Conservation (phyloP, 331 rosid species). For the Quercus phellos region DNA sequence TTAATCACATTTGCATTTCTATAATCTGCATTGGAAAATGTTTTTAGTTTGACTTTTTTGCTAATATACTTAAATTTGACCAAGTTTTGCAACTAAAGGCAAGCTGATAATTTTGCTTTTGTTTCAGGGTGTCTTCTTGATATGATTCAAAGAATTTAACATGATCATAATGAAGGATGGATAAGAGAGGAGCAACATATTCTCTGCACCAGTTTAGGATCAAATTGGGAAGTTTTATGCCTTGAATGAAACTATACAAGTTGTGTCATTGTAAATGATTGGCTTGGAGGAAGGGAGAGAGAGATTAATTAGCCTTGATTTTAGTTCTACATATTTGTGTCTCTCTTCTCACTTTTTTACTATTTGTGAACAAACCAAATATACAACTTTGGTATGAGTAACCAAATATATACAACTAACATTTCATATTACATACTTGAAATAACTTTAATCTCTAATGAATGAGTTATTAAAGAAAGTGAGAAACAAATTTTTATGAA, state of each 20-base stretch:
- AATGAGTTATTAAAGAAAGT: too few species aligned
- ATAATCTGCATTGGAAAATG: too few species aligned
- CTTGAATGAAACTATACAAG: slow-evolving; percentile 7
- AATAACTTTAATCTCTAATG: too few species aligned
- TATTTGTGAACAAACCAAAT: too few species aligned
- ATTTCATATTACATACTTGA: too few species aligned
- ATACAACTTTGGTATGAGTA: too few species aligned
- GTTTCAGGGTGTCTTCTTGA: slow-evolving; percentile 19
- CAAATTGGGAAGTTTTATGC: slow-evolving; percentile 14
- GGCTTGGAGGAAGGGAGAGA: neutral
- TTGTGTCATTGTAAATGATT: neutral
- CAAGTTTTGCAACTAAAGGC: neutral
- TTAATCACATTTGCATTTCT: too few species aligned
- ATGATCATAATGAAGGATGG: neutral
- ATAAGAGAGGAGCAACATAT: neutral
- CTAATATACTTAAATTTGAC: too few species aligned
- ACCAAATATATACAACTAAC: too few species aligned
- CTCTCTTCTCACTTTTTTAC: neutral
- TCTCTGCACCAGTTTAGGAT: neutral
- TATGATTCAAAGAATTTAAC: slow-evolving; percentile 2
- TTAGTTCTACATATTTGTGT: neutral
- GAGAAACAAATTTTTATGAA: too few species aligned
- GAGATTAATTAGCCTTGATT: neutral
- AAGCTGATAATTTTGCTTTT: neutral
- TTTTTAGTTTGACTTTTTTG: too few species aligned